phyloP scores from a whole-genome alignment of 2,329 filamentous ascomycete species.

The Mycosphaerella sp. region DNA sequence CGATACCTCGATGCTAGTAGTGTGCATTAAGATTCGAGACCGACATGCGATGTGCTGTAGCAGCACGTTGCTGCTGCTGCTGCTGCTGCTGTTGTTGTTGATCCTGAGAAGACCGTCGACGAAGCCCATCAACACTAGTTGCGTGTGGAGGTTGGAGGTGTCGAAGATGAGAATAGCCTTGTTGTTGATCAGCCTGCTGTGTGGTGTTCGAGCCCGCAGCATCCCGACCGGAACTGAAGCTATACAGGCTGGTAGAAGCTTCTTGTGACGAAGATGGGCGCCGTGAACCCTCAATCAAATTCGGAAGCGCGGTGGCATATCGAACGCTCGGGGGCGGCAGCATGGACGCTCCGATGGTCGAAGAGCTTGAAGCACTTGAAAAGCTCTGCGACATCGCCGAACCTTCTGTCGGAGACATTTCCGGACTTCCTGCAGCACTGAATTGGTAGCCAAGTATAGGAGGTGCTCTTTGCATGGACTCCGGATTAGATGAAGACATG shows the following conservation, averaged over 20 bases:
- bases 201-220: slow-evolving; percentile 13
- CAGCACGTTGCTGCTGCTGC: slow-evolving; percentile 19
- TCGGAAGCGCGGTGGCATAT: slow-evolving; percentile 12
- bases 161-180: slow-evolving; percentile 15
- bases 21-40: slow-evolving; percentile 26
- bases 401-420: slow-evolving; percentile 23
- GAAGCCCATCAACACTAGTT: slow-evolving; percentile 24
- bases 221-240: slow-evolving; percentile 27
- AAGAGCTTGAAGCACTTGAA: slow-evolving; percentile 18
- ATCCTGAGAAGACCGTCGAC: slow-evolving; percentile 24
- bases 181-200: slow-evolving; percentile 11
- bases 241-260: slow-evolving; percentile 26
- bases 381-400: slow-evolving; percentile 21
- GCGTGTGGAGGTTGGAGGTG: slow-evolving; percentile 27
- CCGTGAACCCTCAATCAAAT: slow-evolving; percentile 6
- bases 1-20: slow-evolving; percentile 15
- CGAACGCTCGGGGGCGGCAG: slow-evolving; percentile 21
- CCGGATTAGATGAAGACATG: slow-evolving; percentile 9
- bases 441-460: slow-evolving; percentile 29
- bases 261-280: slow-evolving; percentile 18
- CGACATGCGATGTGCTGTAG: slow-evolving; percentile 26
- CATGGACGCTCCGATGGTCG: slow-evolving; percentile 19
- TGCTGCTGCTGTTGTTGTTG: slow-evolving; percentile 23
- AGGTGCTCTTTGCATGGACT: slow-evolving; percentile 11
- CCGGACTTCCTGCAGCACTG: slow-evolving; percentile 23